These are phyloP conservation scores for Saccharomyces paradoxus DNA, from an alignment of 805 yeast species.

Conservation along the genomic window DNA sequence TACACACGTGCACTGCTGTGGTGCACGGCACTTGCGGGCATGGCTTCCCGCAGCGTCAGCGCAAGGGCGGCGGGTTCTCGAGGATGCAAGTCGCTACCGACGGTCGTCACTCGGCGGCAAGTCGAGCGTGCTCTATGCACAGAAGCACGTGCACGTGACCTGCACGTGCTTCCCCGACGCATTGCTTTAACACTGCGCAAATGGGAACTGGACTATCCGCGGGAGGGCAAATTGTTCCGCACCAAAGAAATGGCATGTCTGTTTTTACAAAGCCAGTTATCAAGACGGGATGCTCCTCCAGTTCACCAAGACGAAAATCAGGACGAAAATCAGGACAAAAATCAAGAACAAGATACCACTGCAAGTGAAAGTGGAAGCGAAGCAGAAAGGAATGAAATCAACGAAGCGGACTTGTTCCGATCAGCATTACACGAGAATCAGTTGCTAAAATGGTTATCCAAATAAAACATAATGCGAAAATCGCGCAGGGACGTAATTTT, in stretches of 20 bases:
- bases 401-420: not conserved
- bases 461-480: not conserved
- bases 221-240: conserved; percentile 21
- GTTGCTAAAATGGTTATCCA: not conserved
- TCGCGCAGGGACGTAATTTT: not conserved
- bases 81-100: not conserved
- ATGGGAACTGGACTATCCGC: conserved; percentile 15
- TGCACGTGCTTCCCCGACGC: conserved; percentile 8
- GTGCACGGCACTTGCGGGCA: conserved; percentile 13
- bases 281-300: not conserved
- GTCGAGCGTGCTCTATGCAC: not conserved
- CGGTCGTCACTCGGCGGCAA: not conserved
- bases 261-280: not conserved
- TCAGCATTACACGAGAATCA: not conserved
- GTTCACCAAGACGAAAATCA: not conserved
- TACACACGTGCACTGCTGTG: conserved; percentile 16
- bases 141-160: not conserved
- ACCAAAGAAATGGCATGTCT: conserved; percentile 8
- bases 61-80: not conserved
- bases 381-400: conserved; percentile 1
- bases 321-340: not conserved
- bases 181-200: conserved; percentile 15
- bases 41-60: conserved; percentile 1
- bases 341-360: not conserved
- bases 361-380: not conserved